Evolutionary conservation across 495 filamentous ascomycete species (phyloP), one percentile per base, ranked within the genome.

Genomic region (Talaromyces proteolyticus): DNA sequence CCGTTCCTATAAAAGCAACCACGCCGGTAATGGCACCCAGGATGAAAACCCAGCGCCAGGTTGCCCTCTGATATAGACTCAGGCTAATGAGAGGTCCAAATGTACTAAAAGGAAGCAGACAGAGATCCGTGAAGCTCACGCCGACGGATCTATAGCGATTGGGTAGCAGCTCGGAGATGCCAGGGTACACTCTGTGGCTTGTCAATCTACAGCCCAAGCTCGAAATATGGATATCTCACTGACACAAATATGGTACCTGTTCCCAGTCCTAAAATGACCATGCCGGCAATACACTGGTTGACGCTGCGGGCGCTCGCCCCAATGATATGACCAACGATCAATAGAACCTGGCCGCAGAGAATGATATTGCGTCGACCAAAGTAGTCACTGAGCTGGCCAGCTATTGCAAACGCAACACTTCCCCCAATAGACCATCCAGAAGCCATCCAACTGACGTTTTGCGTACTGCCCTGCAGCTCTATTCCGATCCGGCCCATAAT

Each of bases 1-100:
- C 49, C 12, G 49, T 51, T 19, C 49, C 49, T 22, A 51, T 23
- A 18, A 51, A 42, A 40, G 38, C 40, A 36, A 47, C 45, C 12
- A 43, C 41, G 19, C 41, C 41, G 14, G 41, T 43, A 11, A 51
- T 51, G 18, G n/a, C 40, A 4, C 49, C 49, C 3, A 51, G 24
- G 49, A 51, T 51, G 49, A 51, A 51, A 17, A 51, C 40, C 49
- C 49, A 51, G n/a, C 49, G 49, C 49, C 49, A 51, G 25, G 42
- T 51, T 17, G 40, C 49, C 23, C 42, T 51, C 23, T 51, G 41
- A 7, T 18, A 17, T 8, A 51, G 48, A 19, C 19, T 42, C 21
- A 43, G 49, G 38, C 49, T 29, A 16, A 42, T 42, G 6, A 51
- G 41, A 2, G 49, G 42, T 12, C 49, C 40, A 26, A 51, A 51